These are phyloP conservation scores for Nannochloropsis gaditana DNA, from an alignment of 108 stramenopile species.

Conservation along the genomic window DNA sequence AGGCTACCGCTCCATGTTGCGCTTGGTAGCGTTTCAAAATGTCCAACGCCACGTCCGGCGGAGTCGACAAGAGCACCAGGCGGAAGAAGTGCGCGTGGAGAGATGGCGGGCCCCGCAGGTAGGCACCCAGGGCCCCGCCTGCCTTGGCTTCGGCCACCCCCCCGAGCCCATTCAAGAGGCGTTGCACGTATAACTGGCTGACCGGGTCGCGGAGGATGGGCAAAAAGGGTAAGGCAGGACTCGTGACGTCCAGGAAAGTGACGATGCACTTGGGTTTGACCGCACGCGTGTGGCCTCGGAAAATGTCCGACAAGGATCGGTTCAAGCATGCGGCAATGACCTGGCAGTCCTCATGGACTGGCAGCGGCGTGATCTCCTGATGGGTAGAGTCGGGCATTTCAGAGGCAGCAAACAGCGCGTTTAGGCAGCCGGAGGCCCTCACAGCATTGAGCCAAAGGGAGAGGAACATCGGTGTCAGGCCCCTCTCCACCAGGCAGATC, in stretches of 20 bases:
- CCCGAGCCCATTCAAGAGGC: background rate
- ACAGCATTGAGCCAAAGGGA: background rate
- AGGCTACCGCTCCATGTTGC: background rate
- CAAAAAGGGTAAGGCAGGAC: background rate
- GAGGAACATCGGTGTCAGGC: background rate
- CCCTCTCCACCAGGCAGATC: constrained; percentile 8
- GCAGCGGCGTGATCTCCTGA: background rate
- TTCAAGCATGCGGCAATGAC: background rate
- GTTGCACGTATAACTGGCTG: background rate
- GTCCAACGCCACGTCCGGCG: background rate
- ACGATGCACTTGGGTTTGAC: background rate
- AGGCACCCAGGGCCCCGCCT: background rate
- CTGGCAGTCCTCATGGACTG: background rate
- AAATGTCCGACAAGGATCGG: background rate
- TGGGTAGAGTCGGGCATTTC: background rate
- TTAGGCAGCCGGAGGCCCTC: background rate
- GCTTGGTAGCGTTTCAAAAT: background rate
- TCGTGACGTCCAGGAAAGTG: background rate
- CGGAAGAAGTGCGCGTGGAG: background rate
- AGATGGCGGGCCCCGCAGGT: background rate
- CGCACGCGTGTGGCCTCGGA: background rate
- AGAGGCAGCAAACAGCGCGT: background rate
- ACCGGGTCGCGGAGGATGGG: background rate
- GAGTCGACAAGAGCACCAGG: background rate
- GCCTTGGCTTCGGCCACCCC: background rate